A percentile compares a stretch with the other conserved stretches of the same genome.
phyloP scores from a whole-genome alignment of 2,329 filamentous ascomycete species.

The Fusarium hostae region DNA sequence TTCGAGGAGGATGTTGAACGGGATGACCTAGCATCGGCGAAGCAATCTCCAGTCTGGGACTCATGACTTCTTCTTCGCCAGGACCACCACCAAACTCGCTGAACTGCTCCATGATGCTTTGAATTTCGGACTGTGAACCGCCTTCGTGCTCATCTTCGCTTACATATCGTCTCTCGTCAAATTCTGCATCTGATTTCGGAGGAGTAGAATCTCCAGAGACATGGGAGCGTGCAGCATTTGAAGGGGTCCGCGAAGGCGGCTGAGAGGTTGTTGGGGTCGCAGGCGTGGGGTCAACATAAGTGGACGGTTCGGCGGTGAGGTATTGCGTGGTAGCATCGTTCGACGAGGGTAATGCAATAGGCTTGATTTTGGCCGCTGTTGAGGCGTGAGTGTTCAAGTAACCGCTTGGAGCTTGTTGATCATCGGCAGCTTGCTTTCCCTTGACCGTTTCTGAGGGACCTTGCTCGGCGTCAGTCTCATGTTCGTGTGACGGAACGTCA shows the following conservation, averaged over 20 bases:
- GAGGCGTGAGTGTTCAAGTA: constrained; percentile 53
- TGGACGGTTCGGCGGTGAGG: constrained; percentile 59
- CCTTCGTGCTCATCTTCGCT: constrained; percentile 74
- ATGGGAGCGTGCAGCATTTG: constrained; percentile 63
- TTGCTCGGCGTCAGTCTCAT: constrained; percentile 9
- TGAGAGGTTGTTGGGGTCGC: constrained; percentile 66
- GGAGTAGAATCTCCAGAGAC: constrained; percentile 60
- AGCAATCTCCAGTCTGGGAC: constrained; percentile 84
- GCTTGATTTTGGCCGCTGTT: constrained; percentile 62
- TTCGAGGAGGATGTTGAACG: constrained; percentile 79
- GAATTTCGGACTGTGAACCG: constrained; percentile 85
- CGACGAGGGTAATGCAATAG: constrained; percentile 53
- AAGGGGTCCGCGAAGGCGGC: constrained; percentile 68
- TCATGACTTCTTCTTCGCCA: constrained; percentile 88
- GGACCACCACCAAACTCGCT: constrained; percentile 78
- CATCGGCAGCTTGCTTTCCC: constrained; percentile 42
- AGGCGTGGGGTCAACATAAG: constrained; percentile 68
- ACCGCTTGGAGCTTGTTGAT: constrained; percentile 23
- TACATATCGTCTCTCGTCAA: constrained; percentile 66
- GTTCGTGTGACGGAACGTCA: constrained; percentile 4
- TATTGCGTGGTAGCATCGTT: constrained; percentile 54
- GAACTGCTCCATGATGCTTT: constrained; percentile 98
- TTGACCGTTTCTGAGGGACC: constrained; percentile 30
- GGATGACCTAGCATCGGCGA: constrained; percentile 78
- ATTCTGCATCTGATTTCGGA: constrained; percentile 62